Base-by-base conservation (phyloP, 345 rosid species). In the Brassica incana region DNA sequence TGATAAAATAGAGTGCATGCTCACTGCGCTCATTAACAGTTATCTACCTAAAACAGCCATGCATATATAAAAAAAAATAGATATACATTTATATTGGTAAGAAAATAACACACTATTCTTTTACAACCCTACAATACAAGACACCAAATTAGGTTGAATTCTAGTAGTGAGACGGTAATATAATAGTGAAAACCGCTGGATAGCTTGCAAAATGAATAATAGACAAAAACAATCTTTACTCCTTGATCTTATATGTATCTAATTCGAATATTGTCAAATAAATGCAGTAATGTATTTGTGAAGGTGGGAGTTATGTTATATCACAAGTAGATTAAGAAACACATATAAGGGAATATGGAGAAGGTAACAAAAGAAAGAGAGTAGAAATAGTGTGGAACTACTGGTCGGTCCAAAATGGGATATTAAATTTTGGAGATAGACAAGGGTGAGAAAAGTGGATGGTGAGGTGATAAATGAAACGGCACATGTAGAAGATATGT, bases 21-120 rank as follows among this genome's bases (percentile, higher is more conserved):
- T 73, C 33, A 60, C 30, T 73, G 69, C 43, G 56, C 70, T 33
- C 65, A 74, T 74, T 61, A 80, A 80, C 83, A 80, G 76, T 63
- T 69, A 75, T 64, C 76, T 75, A 80, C 83, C 83, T 64, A 80
- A 36, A 38, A 12, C 30, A 67, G 48, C 5, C 66, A 38, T 62
- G 71, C 3, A 36, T 59, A 27, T 71, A 27, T 12, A 11, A 40
- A 8, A 29, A 29, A 12, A 3, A 32, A 18, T 23, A 23, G 8
- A 14, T 71, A 16, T 27, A 40, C 14, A 54, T 54, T 54, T 25
- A 64, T 23, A 35, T 52, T 25, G 76, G 35, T 29, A 33, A 25
- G 3, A 45, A 12, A 45, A 45, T 45, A 61, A 35, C 58, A 66
- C 36, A n/a, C 65, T 14, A 61, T 6, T 16, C 56, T 7, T 67